phyloP scores from a whole-genome alignment of 2,329 filamentous ascomycete species.

The Leptographium flavum region DNA sequence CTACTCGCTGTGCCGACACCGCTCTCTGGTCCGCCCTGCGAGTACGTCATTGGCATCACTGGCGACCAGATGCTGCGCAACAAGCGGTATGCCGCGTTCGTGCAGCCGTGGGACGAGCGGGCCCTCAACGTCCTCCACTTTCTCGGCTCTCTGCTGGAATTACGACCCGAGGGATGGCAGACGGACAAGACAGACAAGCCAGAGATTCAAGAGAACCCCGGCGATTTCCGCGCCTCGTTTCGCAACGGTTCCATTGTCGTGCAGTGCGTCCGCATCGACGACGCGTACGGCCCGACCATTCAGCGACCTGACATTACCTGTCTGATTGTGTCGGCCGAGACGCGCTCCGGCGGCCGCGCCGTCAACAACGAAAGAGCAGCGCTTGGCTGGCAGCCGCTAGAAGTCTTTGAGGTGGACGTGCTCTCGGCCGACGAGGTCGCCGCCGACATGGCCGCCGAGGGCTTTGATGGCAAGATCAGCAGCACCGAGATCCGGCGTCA shows the following conservation, averaged over 20 bases:
- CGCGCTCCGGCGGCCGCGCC: slow-evolving; percentile 63
- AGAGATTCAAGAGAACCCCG: slow-evolving; percentile 15
- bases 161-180: slow-evolving; percentile 28
- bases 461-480: slow-evolving; percentile 74
- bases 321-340: slow-evolving; percentile 80
- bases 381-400: slow-evolving; percentile 60
- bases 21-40: slow-evolving; percentile 27
- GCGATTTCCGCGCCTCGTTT: slow-evolving; percentile 40
- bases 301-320: slow-evolving; percentile 65
- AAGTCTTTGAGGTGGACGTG: slow-evolving; percentile 82
- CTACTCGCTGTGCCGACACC: slow-evolving; percentile 41
- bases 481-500: slow-evolving; percentile 66
- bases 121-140: slow-evolving; percentile 59
- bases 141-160: slow-evolving; percentile 45
- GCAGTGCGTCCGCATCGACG: slow-evolving; percentile 72
- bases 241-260: slow-evolving; percentile 47
- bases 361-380: slow-evolving; percentile 73
- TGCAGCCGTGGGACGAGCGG: slow-evolving; percentile 69
- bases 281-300: slow-evolving; percentile 83
- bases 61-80: slow-evolving; percentile 74
- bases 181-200: slow-evolving; percentile 24
- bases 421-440: slow-evolving; percentile 51
- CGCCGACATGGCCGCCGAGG: slow-evolving; percentile 21
- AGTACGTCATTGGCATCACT: slow-evolving; percentile 73
- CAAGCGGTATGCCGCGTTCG: slow-evolving; percentile 71